Percentiles rank a stretch among this genome's conserved stretches.
These are phyloP conservation scores for Candida montana DNA, from an alignment of 805 yeast species.

Conservation along the genomic window DNA sequence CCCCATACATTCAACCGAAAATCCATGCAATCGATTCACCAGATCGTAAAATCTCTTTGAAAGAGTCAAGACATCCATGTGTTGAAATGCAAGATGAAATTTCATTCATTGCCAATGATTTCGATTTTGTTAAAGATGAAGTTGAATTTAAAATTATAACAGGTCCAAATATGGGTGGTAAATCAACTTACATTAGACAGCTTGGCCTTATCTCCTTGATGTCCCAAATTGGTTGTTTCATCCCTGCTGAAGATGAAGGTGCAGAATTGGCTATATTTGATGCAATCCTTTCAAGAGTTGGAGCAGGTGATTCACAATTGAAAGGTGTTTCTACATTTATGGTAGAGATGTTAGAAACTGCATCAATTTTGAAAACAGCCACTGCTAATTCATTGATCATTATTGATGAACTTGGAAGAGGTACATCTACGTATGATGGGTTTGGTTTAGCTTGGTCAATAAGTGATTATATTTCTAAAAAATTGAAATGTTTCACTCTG, in stretches of 20 bases:
- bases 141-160: constrained; percentile 80
- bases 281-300: constrained; percentile 93
- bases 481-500: constrained; percentile 70
- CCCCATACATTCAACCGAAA: constrained; percentile 71
- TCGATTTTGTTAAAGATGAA: constrained; percentile 48
- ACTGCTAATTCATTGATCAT: constrained; percentile 75
- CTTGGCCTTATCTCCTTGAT: constrained; percentile 80
- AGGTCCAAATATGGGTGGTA: constrained; percentile 98
- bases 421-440: constrained; percentile 82
- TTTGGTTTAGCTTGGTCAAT: constrained; percentile 98
- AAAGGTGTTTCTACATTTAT: constrained; percentile 95
- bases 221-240: constrained; percentile 79
- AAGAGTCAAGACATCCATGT: constrained; percentile 91
- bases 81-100: constrained; percentile 89
- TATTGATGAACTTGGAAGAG: constrained; percentile 91
- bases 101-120: constrained; percentile 88
- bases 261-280: constrained; percentile 85
- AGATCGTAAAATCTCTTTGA: constrained; percentile 46
- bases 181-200: constrained; percentile 88
- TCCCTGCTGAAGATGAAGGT: constrained; percentile 59
- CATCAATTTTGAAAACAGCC: constrained; percentile 78
- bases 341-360: constrained; percentile 95
- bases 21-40: constrained; percentile 48
- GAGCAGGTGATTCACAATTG: constrained; percentile 96
- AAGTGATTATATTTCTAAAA: constrained; percentile 71